These are phyloP conservation scores for Lablab purpureus DNA, from an alignment of 306 rosid species.

Conservation along the genomic window DNA sequence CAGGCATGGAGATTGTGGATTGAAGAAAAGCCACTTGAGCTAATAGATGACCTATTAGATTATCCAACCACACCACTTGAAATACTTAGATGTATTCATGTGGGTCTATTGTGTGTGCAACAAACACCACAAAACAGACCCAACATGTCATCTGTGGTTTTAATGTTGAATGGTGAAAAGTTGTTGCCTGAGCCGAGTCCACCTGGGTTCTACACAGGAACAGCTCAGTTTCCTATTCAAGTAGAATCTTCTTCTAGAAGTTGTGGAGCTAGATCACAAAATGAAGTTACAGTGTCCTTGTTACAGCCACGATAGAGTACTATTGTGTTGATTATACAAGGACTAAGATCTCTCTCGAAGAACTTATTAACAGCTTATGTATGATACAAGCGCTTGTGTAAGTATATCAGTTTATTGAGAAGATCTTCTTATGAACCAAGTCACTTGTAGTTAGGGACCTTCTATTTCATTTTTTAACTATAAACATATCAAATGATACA, in stretches of 20 bases:
- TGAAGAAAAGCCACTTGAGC: slow-evolving; percentile 22
- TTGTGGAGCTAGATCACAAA: background rate
- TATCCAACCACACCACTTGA: background rate
- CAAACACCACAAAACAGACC: no score
- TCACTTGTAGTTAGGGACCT: no score
- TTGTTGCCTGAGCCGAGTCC: no score
- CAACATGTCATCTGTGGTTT: no score
- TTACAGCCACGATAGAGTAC: background rate
- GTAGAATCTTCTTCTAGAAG: background rate
- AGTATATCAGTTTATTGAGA: background rate
- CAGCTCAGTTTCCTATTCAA: background rate
- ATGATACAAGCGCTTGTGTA: no score
- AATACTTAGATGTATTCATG: slow-evolving; percentile 1
- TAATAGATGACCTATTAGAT: background rate
- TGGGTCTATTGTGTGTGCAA: no score
- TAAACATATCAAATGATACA: no score
- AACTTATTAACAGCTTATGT: background rate
- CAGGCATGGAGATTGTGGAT: slow-evolving; percentile 27
- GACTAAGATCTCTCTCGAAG: background rate
- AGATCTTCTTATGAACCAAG: background rate
- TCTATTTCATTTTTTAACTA: no score
- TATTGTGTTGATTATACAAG: background rate
- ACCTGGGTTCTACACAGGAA: slow-evolving; percentile 26
- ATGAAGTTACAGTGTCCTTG: background rate
- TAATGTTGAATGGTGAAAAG: no score